Base-by-base conservation (phyloP, 352 stramenopile species). In the Aphanomyces invadans region DNA sequence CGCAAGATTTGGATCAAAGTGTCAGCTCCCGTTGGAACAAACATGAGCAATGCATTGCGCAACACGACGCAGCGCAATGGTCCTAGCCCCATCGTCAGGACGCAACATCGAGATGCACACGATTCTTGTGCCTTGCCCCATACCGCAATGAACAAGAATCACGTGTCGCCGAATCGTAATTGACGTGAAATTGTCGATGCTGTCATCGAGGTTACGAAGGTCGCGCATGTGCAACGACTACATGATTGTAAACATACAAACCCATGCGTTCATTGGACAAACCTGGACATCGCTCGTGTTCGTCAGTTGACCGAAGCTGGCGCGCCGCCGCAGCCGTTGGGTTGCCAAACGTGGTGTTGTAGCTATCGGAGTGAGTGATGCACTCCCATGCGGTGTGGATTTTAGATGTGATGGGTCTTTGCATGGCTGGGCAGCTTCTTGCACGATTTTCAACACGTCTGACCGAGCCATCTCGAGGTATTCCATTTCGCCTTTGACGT, bases 141-240 rank as follows among this genome's bases (percentile, higher is more conserved):
- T 9, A 60, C 62, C 56, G 36, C 73, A 71, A 38, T 81, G 80
- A 56, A 83, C 74, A 9, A 76, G 74, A 69, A 73, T 79, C 29
- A 65, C 76, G 69, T 79, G 78, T 54, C 78, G 77, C 31, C 74
- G 71, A 12, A 81, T 65, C 21, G 76, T 55, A 28, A 83, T 74
- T 2, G 65, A 75, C 2, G 75, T 68, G 19, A 77, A 72, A 55
- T 77, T 76, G 12, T 70, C 68, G 17, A 82, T 80, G 4, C 68
- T 68, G 26, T 74, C 60, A 54, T 80, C 74, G 26, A 82, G 65
- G 25, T 82, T 76, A 23, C 76, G 70, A 33, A 82, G 36, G 46
- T 82, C 76, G 0, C 76, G 72, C 69, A 75, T 78, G 46, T 83
- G 76, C 9, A 83, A 71, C 19, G 69, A 69, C 68, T 83, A 72